A percentile compares a stretch with the other conserved stretches of the same genome.
Conservation (phyloP, 768 basidiomycete genomes). For the Trametes sanguinea region DNA sequence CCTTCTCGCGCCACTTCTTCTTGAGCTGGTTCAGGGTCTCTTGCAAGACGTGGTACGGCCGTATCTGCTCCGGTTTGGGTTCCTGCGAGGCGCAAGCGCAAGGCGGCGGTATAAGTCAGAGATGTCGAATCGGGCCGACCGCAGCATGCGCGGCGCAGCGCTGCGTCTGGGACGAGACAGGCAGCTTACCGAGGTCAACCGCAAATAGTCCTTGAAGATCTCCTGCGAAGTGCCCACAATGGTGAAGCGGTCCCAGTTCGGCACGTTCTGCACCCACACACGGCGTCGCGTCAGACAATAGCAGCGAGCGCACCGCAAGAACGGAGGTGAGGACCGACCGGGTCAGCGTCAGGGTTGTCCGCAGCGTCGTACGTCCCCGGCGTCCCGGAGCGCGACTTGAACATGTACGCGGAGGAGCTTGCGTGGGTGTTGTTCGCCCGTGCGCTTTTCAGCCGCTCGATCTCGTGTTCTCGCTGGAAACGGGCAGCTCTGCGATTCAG, state of each 20-base stretch:
- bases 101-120: slow-evolving; percentile 12
- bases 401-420: slow-evolving; percentile 28
- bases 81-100: slow-evolving; percentile 53
- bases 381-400: slow-evolving; percentile 42
- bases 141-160: neutral
- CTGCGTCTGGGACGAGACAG: neutral
- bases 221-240: slow-evolving; percentile 91
- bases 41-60: slow-evolving; percentile 82
- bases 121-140: neutral
- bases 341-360: slow-evolving; percentile 74
- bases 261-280: slow-evolving; percentile 69
- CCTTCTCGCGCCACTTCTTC: slow-evolving; percentile 80
- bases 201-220: slow-evolving; percentile 94
- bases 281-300: slow-evolving; percentile 8
- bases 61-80: slow-evolving; percentile 91
- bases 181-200: slow-evolving; percentile 77
- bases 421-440: slow-evolving; percentile 38
- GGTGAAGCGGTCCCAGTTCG: slow-evolving; percentile 94
- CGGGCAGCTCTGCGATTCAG: slow-evolving; percentile 80
- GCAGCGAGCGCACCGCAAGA: slow-evolving; percentile 1
- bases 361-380: slow-evolving; percentile 32
- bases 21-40: slow-evolving; percentile 87
- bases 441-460: slow-evolving; percentile 69
- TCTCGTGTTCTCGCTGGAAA: slow-evolving; percentile 87
- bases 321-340: slow-evolving; percentile 47